These are phyloP conservation scores for Phialocephala sp. DNA, from an alignment of 2,329 filamentous ascomycete species.

Conservation along the genomic window DNA sequence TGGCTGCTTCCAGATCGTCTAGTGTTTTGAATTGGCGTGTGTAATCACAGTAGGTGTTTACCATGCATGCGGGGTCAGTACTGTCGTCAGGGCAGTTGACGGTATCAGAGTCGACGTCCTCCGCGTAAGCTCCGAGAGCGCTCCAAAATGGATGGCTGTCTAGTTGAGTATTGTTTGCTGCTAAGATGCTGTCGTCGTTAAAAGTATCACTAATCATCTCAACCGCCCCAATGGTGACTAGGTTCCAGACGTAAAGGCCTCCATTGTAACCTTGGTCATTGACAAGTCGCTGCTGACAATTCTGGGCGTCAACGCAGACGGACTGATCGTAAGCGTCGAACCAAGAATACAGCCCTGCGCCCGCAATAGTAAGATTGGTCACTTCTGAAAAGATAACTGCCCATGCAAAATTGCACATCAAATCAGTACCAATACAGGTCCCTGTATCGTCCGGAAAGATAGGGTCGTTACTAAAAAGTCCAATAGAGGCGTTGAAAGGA, in stretches of 20 bases:
- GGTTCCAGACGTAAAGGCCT: constrained; percentile 24
- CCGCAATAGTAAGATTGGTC: constrained; percentile 34
- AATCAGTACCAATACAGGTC: constrained; percentile 9
- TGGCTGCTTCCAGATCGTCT: constrained; percentile 14
- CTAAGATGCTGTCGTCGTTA: constrained; percentile 12
- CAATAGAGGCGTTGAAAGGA: constrained; percentile 15
- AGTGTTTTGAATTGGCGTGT: constrained; percentile 12
- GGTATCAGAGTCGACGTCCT: background rate
- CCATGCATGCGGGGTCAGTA: constrained; percentile 12
- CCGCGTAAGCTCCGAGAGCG: constrained; percentile 11
- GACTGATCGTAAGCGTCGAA: constrained; percentile 39
- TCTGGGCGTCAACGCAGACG: constrained; percentile 33
- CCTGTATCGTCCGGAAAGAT: constrained; percentile 22
- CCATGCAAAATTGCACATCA: constrained; percentile 34
- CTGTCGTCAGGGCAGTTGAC: background rate
- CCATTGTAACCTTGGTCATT: background rate
- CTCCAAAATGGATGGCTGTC: constrained; percentile 16
- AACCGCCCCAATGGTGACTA: constrained; percentile 44
- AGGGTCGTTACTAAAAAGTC: constrained; percentile 24
- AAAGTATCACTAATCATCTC: constrained; percentile 26
- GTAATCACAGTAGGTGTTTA: constrained; percentile 10
- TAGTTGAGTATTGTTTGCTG: constrained; percentile 17
- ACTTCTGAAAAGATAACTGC: constrained; percentile 36
- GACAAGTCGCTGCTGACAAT: constrained; percentile 38
- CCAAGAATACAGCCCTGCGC: constrained; percentile 42